A percentile compares a stretch with the other conserved stretches of the same genome.
These are phyloP conservation scores for Phytopythium mirpurense DNA, from an alignment of 352 stramenopile genomes.

Conservation along the genomic window DNA sequence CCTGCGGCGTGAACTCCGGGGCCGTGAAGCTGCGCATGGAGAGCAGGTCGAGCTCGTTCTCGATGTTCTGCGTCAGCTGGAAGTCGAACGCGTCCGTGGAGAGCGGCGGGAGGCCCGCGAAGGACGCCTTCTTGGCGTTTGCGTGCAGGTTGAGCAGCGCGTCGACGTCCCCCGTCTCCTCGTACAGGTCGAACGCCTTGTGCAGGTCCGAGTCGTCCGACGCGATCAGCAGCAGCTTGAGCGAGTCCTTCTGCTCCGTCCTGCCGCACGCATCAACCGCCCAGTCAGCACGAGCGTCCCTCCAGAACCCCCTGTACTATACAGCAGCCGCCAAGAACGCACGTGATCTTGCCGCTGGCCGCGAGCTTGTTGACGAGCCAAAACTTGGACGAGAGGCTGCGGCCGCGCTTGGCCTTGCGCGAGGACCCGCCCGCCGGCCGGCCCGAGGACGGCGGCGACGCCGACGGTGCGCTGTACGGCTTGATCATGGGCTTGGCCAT, in stretches of 20 bases:
- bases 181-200: constrained; percentile 70
- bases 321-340: background rate
- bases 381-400: constrained; percentile 81
- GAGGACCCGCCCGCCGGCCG: constrained; percentile 13
- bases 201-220: constrained; percentile 70
- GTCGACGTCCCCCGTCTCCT: constrained; percentile 74
- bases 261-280: background rate
- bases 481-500: constrained; percentile 31
- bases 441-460: constrained; percentile 2
- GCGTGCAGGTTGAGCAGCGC: constrained; percentile 61
- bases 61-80: constrained; percentile 73
- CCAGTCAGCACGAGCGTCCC: background rate
- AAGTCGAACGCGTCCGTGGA: constrained; percentile 67
- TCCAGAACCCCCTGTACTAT: too few relatives aligned
- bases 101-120: constrained; percentile 47
- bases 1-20: constrained; percentile 12
- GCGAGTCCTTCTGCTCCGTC: constrained; percentile 67
- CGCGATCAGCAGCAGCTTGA: constrained; percentile 76
- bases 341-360: constrained; percentile 72
- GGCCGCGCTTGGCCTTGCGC: constrained; percentile 59
- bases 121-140: constrained; percentile 55
- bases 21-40: constrained; percentile 60
- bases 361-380: constrained; percentile 84
- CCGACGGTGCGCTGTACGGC: constrained; percentile 5
- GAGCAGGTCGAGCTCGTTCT: constrained; percentile 73